These are phyloP conservation scores for Aspergillus neoniger DNA, from an alignment of 2,329 filamentous ascomycete genomes.

Conservation along the genomic window DNA sequence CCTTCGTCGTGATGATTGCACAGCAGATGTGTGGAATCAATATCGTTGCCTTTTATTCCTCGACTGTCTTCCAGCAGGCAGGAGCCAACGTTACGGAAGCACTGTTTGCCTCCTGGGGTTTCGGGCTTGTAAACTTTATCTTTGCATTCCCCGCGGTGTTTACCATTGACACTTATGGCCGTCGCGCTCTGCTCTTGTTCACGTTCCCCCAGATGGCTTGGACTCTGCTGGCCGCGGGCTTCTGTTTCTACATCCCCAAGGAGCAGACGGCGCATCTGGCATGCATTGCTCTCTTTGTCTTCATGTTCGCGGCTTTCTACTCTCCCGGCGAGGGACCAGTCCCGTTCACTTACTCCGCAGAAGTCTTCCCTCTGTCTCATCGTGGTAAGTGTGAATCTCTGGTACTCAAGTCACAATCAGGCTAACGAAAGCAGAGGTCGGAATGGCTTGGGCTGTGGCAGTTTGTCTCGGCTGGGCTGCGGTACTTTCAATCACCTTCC, in stretches of 20 bases:
- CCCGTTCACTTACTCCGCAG: slow-evolving; percentile 56
- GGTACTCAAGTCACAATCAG: background rate
- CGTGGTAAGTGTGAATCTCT: slow-evolving; percentile 40
- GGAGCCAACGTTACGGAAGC: slow-evolving; percentile 59
- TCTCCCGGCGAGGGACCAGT: slow-evolving; percentile 64
- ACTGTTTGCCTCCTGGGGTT: slow-evolving; percentile 64
- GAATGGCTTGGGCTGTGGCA: slow-evolving; percentile 49
- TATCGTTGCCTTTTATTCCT: slow-evolving; percentile 75
- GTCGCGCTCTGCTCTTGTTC: slow-evolving; percentile 62
- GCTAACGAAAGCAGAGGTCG: slow-evolving; percentile 41
- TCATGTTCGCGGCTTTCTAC: slow-evolving; percentile 66
- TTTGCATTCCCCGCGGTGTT: slow-evolving; percentile 66
- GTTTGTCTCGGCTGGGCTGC: slow-evolving; percentile 53
- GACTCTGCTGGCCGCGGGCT: slow-evolving; percentile 65
- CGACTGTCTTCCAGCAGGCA: slow-evolving; percentile 57
- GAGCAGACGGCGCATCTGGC: slow-evolving; percentile 51
- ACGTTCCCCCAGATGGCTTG: slow-evolving; percentile 70
- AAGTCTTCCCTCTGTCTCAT: slow-evolving; percentile 58
- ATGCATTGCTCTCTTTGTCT: slow-evolving; percentile 63
- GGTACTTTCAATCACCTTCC: slow-evolving; percentile 54
- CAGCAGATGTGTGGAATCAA: slow-evolving; percentile 74
- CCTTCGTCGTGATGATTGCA: slow-evolving; percentile 77
- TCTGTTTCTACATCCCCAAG: slow-evolving; percentile 56
- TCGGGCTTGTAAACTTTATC: slow-evolving; percentile 65
- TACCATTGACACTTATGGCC: slow-evolving; percentile 69